Conservation (phyloP, 345 rosid genomes). For the Raphanus raphanistrum region DNA sequence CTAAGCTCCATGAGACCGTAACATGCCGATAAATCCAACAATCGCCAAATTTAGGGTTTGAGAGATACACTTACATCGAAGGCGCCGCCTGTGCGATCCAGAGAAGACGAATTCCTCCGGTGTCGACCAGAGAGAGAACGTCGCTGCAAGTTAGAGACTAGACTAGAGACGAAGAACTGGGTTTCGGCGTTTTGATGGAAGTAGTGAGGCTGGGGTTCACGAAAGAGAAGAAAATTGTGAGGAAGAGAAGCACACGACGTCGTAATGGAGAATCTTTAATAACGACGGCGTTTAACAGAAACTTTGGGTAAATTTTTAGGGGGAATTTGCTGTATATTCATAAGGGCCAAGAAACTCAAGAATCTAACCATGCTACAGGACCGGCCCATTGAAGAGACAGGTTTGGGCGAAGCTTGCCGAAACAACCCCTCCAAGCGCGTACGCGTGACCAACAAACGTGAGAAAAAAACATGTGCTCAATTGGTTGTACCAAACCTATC, state of each 20-base stretch:
- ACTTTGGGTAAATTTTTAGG: neutral
- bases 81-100: neutral
- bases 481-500: no score
- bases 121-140: constrained; percentile 12
- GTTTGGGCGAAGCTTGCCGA: no score
- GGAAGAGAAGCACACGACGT: constrained; percentile 9
- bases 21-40: neutral
- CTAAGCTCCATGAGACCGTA: neutral
- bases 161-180: constrained; percentile 1
- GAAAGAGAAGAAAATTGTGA: neutral
- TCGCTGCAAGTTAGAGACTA: constrained; percentile 3
- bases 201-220: constrained; percentile 30
- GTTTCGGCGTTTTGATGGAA: constrained; percentile 20
- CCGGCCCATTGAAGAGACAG: no score
- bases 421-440: no score
- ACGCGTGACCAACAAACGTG: no score
- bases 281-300: neutral
- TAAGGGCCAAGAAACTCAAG: no score
- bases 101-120: neutral
- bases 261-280: neutral
- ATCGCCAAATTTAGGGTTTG: constrained; percentile 35
- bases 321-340: no score
- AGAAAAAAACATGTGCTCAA: no score
- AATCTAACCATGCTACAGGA: no score
- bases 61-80: constrained; percentile 21